Evolutionary conservation across 2,329 filamentous ascomycete genomes (phyloP), one percentile per base, ranked within the genome.

Genomic region (Neophaeococcomyces mojaviensis): DNA sequence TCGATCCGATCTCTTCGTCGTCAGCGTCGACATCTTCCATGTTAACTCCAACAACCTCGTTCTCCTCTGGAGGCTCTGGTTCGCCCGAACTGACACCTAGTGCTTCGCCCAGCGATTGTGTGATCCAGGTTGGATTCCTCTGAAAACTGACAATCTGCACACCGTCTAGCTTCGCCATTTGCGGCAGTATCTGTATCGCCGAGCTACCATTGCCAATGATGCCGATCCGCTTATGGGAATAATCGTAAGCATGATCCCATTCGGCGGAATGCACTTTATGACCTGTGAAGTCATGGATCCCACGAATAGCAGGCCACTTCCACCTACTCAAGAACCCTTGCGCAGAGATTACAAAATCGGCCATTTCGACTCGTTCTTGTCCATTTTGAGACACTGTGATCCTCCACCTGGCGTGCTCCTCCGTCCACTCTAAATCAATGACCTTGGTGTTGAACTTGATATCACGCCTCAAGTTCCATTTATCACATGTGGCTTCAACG

Each of bases 381-480:
- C 58, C 58, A 16, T 58, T 47, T 31, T 58, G 48, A 30, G 60
- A 43, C 16, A 69, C 53, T n/a, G 51, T 53, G 3, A 70, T 47
- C 22, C 58, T 53, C 67, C 67, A 70, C 43, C 62, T 58, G 1
- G 59, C 61, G 33, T 50, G 30, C 0, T 55, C 50, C 31, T 68
- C 63, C 18, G 66, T 55, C 68, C 68, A 72, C 4, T 53, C 40
- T 2, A 66, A 64, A 15, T 56, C 58, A 10, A 59, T 53, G 1
- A 71, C 65, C 22, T 58, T 56, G 35, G 63, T 61, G 18, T 60
- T 55, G 45, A 68, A 57, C 31, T 63, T 61, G 24, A 70, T 54
- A 41, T 66, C 61, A 13, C 61, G 55, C 28, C 64, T 63, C 0
- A 69, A 57, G 22, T 63, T 57, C 48, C 66, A 67, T 48, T 70